phyloP scores from a whole-genome alignment of 306 rosid genomes.

The Psophocarpus tetragonolobus region DNA sequence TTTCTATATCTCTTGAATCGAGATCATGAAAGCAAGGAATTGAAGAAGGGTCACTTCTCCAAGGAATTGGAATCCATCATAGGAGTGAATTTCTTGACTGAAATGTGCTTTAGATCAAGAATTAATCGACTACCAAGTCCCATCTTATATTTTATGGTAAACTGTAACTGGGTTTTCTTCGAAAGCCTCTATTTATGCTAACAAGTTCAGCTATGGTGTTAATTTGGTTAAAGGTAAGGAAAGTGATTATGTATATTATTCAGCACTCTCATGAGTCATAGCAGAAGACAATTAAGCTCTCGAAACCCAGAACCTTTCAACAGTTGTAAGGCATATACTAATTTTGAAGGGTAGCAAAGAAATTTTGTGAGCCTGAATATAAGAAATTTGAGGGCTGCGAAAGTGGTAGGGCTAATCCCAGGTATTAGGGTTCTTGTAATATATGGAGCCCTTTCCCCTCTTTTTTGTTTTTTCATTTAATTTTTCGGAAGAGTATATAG shows the following conservation, averaged over 20 bases:
- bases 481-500: slow-evolving; percentile 11
- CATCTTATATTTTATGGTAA: slow-evolving; percentile 56
- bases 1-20: slow-evolving; percentile 11
- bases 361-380: neutral
- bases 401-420: slow-evolving; percentile 44
- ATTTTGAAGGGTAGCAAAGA: slow-evolving; percentile 25
- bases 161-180: slow-evolving; percentile 41
- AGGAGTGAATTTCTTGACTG: slow-evolving; percentile 27
- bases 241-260: neutral
- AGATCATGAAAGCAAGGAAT: slow-evolving; percentile 26
- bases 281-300: slow-evolving; percentile 2
- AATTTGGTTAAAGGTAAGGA: slow-evolving; percentile 5
- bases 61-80: slow-evolving; percentile 22
- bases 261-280: neutral
- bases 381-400: slow-evolving; percentile 29
- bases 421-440: slow-evolving; percentile 57
- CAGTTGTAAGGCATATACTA: slow-evolving; percentile 10
- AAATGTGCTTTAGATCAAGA: slow-evolving; percentile 29
- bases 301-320: slow-evolving; percentile 12
- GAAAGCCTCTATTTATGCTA: neutral
- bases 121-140: neutral
- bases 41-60: slow-evolving; percentile 27
- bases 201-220: neutral
- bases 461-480: neutral
- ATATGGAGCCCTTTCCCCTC: slow-evolving; percentile 30